A percentile compares a stretch with the other conserved stretches of the same genome.
phyloP scores from a whole-genome alignment of 2,329 filamentous ascomycete species.

The Chaetomium sp. region DNA sequence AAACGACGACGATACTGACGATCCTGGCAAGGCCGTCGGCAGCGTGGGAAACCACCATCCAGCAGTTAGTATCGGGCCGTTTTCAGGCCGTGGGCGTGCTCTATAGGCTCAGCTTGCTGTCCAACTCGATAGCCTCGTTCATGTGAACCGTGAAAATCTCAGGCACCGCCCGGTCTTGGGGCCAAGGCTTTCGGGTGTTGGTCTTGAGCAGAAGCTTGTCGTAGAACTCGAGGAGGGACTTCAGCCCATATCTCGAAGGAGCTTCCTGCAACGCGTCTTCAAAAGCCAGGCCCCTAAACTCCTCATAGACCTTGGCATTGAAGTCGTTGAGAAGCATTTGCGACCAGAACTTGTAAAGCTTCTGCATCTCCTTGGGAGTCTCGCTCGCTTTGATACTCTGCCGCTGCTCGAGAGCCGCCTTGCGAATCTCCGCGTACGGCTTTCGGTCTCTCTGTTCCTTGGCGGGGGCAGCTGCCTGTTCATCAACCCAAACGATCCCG shows the following conservation, averaged over 20 bases:
- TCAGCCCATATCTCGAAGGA: conserved; percentile 57
- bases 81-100: conserved; percentile 14
- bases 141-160: conserved; percentile 38
- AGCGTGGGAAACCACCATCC: neutral
- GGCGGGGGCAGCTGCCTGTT: conserved; percentile 18
- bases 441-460: conserved; percentile 28
- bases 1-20: conserved; percentile 12
- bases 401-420: conserved; percentile 45
- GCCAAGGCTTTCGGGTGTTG: conserved; percentile 34
- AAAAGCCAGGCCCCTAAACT: conserved; percentile 68
- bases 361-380: conserved; percentile 60
- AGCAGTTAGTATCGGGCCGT: neutral
- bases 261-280: conserved; percentile 59
- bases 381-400: conserved; percentile 40
- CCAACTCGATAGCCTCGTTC: conserved; percentile 34
- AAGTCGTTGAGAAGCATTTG: conserved; percentile 73
- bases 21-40: neutral
- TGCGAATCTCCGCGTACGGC: conserved; percentile 43
- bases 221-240: conserved; percentile 67
- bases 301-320: conserved; percentile 73
- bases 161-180: conserved; percentile 35
- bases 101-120: conserved; percentile 22
- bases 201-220: conserved; percentile 39
- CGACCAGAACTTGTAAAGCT: conserved; percentile 75
- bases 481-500: conserved; percentile 29